Evolutionary conservation across 2,329 filamentous ascomycete species (phyloP), one percentile per base, ranked within the genome.

Genomic region (Rutstroemia sydowiana): DNA sequence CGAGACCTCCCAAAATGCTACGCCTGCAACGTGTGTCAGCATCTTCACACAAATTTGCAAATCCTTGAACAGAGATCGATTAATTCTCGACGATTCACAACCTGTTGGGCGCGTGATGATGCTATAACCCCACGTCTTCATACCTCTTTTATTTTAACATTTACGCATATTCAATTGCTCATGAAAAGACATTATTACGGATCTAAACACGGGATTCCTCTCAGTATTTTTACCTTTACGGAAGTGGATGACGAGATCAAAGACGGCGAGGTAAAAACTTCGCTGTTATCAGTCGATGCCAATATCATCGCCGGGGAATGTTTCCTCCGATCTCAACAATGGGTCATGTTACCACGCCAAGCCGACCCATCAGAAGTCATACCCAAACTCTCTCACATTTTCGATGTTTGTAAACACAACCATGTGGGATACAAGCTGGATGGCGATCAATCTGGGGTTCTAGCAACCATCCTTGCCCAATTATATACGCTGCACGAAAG

Each of bases 321-420:
- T 51, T 13, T 46, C 20, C 45, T 59, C 45, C 54, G 56, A 23
- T 58, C 59, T 39, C 57, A 61, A 49, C 44, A 30, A 34, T 61
- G 57, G 55, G 32, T 55, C 32, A 34, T 61, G 26, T 40, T 55
- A 40, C 48, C 54, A 18, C 44, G 20, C 26, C n/a, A n/a, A 57
- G 32, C 48, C 20, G 18, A 43, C 54, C 44, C 30, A 52, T 53
- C n/a, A 34, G 53, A 43, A 39, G 51, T 40, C 31, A 48, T 23
- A 42, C 44, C 39, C 21, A 47, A 11, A 5, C 43, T 31, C 13
- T 28, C 3, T 41, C 20, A 1, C 13, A n/a, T 36, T 14, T 23
- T 28, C 11, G 53, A 26, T 59, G 55, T 53, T 14, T 20, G 13
- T 55, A 57, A n/a, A n/a, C n/a, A n/a, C n/a, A n/a, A n/a, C n/a